These are phyloP conservation scores for Chamaecrista fasciculata DNA, from an alignment of 306 rosid species.

Conservation along the genomic window DNA sequence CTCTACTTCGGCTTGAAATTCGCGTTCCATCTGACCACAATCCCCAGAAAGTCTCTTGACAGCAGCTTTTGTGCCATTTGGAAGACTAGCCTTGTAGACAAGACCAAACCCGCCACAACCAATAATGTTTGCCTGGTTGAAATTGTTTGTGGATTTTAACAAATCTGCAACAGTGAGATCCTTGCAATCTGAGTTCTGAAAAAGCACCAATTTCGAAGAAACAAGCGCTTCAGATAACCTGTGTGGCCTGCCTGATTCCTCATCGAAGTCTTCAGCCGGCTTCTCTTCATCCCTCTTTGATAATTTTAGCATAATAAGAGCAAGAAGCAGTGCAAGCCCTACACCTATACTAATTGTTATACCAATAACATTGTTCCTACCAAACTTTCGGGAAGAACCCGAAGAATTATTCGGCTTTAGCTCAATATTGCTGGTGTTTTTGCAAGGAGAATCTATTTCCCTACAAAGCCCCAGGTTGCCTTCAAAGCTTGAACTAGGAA, in stretches of 20 bases:
- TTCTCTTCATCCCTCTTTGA: slow-evolving; percentile 36
- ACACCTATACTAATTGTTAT: slow-evolving; percentile 38
- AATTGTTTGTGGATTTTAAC: slow-evolving; percentile 51
- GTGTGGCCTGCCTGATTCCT: slow-evolving; percentile 40
- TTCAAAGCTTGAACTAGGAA: slow-evolving; percentile 50
- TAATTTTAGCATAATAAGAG: slow-evolving; percentile 39
- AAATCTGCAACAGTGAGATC: slow-evolving; percentile 48
- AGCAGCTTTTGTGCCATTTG: slow-evolving; percentile 49
- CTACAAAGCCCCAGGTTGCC: slow-evolving; percentile 38
- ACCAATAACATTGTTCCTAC: slow-evolving; percentile 34
- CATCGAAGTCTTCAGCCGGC: slow-evolving; percentile 34
- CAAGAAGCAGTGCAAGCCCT: slow-evolving; percentile 46
- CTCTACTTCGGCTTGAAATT: slow-evolving; percentile 63
- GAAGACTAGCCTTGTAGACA: slow-evolving; percentile 57
- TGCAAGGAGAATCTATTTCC: slow-evolving; percentile 32
- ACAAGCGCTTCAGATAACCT: slow-evolving; percentile 50
- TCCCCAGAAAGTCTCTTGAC: slow-evolving; percentile 57
- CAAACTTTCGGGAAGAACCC: slow-evolving; percentile 35
- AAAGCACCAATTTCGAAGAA: slow-evolving; percentile 44
- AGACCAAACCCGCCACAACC: slow-evolving; percentile 69
- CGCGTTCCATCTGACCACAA: slow-evolving; percentile 62
- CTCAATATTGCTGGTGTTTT: not conserved
- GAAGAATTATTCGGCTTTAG: slow-evolving; percentile 25
- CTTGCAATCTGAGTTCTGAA: slow-evolving; percentile 44
- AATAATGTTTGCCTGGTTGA: slow-evolving; percentile 55